These are phyloP conservation scores for Blastobotrys raffinosifermentans DNA, from an alignment of 1,139 yeast genomes.

Conservation along the genomic window DNA sequence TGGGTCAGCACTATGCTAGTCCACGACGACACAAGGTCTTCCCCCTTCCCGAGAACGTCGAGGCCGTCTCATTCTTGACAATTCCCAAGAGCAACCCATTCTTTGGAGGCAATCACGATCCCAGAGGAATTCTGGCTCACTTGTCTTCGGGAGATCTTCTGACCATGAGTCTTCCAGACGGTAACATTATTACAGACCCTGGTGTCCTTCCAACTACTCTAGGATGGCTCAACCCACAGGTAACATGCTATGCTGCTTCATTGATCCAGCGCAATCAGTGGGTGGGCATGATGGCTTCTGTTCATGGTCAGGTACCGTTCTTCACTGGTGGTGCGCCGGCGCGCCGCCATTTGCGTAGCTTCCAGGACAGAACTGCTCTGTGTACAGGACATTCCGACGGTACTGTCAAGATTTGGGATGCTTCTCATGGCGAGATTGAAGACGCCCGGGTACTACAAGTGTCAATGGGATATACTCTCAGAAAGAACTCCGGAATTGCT, in stretches of 20 bases:
- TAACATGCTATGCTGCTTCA: conserved; percentile 48
- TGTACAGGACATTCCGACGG: conserved; percentile 84
- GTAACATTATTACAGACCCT: conserved; percentile 49
- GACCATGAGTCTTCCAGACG: conserved; percentile 50
- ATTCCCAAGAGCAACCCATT: conserved; percentile 49
- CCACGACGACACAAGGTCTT: conserved; percentile 55
- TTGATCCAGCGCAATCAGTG: conserved; percentile 62
- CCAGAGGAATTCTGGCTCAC: conserved; percentile 53
- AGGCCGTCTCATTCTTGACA: conserved; percentile 44
- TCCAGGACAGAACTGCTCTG: conserved; percentile 57
- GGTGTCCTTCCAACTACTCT: conserved; percentile 71
- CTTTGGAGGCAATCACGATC: conserved; percentile 31
- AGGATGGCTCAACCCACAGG: conserved; percentile 73
- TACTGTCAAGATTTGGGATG: conserved; percentile 70
- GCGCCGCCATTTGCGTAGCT: conserved; percentile 47
- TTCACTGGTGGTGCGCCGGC: conserved; percentile 78
- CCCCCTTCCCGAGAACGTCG: conserved; percentile 42
- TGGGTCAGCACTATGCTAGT: conserved; percentile 66
- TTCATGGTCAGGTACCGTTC: conserved; percentile 32
- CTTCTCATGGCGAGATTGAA: conserved; percentile 65
- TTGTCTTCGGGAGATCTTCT: conserved; percentile 55
- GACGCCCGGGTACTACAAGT: conserved; percentile 57
- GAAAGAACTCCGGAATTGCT: conserved; percentile 38
- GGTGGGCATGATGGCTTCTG: conserved; percentile 61
- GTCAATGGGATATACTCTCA: conserved; percentile 44